Evolutionary conservation across 495 filamentous ascomycete genomes (phyloP).

Genomic region (Annulohypoxylon maeteangense): DNA sequence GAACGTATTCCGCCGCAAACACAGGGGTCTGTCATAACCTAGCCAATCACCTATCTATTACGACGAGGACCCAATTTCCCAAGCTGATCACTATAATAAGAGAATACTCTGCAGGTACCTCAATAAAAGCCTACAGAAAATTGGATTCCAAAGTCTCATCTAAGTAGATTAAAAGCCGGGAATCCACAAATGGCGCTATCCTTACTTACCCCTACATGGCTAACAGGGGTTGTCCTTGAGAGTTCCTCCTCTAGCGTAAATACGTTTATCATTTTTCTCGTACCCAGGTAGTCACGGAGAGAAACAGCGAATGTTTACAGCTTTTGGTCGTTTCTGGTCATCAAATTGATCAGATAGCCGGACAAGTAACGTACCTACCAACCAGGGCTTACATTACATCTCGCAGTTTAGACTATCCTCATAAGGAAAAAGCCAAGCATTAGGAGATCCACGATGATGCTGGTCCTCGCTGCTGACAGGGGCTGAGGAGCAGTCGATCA

Average conservation of each 20-base stretch:
- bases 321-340: slow-evolving; percentile 17
- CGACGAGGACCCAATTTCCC: slow-evolving; percentile 36
- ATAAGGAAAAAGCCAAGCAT: slow-evolving; percentile 30
- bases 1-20: slow-evolving; percentile 23
- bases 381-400: slow-evolving; percentile 19
- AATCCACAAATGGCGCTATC: slow-evolving; percentile 34
- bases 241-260: slow-evolving; percentile 10
- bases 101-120: slow-evolving; percentile 24
- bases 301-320: slow-evolving; percentile 10
- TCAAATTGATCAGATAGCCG: slow-evolving; percentile 19
- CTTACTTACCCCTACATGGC: slow-evolving; percentile 23
- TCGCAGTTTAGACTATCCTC: slow-evolving; percentile 26
- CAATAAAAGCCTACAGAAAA: not conserved
- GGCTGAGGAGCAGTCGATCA: slow-evolving; percentile 26
- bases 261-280: slow-evolving; percentile 28
- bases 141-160: slow-evolving; percentile 18
- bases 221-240: slow-evolving; percentile 22
- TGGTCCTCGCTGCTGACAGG: slow-evolving; percentile 22
- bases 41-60: slow-evolving; percentile 28
- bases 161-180: slow-evolving; percentile 35
- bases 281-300: slow-evolving; percentile 24
- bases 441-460: slow-evolving; percentile 27
- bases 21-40: slow-evolving; percentile 8
- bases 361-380: slow-evolving; percentile 25
- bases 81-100: slow-evolving; percentile 39